These are phyloP conservation scores for Penicillium sp. DNA, from an alignment of 2,329 filamentous ascomycete species.

Conservation along the genomic window DNA sequence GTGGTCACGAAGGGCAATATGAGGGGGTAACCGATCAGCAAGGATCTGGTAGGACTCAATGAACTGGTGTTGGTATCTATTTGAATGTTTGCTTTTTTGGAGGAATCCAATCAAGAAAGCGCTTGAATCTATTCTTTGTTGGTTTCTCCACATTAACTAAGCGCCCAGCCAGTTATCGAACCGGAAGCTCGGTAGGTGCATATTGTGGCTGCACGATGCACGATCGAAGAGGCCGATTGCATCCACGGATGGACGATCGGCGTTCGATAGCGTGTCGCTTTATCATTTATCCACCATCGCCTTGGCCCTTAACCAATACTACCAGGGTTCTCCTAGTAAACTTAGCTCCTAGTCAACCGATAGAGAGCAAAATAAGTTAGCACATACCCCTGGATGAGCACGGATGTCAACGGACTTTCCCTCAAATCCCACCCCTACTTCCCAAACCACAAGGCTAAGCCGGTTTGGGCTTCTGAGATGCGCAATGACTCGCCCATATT, in stretches of 20 bases:
- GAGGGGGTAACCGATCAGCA: not conserved
- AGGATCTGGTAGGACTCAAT: not conserved
- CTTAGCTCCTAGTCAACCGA: not conserved
- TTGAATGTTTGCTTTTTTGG: constrained; percentile 2
- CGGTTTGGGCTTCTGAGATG: not conserved
- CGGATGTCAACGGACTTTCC: not conserved
- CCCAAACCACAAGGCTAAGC: not conserved
- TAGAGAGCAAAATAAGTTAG: not conserved
- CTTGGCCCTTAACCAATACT: not conserved
- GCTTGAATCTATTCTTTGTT: not conserved
- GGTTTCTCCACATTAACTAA: not conserved
- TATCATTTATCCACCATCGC: not conserved
- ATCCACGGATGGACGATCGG: not conserved
- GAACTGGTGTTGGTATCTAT: too few relatives aligned
- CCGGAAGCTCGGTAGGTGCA: not conserved
- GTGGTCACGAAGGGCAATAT: not conserved
- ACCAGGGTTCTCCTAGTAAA: not conserved
- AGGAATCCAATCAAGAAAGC: not conserved
- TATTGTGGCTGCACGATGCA: not conserved
- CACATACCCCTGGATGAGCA: not conserved
- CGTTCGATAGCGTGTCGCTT: not conserved
- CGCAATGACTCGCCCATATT: not conserved
- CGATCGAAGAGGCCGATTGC: not conserved
- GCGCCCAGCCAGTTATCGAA: not conserved
- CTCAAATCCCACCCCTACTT: not conserved